Percentiles rank a stretch among this genome's conserved stretches.
Evolutionary conservation across 2,329 filamentous ascomycete species (phyloP).

Genomic region (Fusarium incarnatum): DNA sequence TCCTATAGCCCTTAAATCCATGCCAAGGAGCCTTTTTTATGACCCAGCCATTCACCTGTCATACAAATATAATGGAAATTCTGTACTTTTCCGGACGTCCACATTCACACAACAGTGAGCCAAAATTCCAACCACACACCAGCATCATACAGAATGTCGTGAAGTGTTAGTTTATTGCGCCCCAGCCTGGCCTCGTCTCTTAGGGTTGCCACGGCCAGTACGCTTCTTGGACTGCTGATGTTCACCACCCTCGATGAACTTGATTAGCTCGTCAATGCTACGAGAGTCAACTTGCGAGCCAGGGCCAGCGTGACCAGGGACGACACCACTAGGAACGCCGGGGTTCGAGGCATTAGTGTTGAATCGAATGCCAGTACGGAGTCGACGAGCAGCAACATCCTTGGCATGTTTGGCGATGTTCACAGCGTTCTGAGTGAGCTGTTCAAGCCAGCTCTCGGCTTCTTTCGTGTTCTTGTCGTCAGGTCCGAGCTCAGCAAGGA

Average conservation of each 20-base stretch:
- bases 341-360: constrained; percentile 54
- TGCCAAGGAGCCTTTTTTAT: constrained; percentile 13
- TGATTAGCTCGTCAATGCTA: constrained; percentile 92
- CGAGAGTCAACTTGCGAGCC: constrained; percentile 72
- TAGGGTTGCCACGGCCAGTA: constrained; percentile 65
- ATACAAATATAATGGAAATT: constrained; percentile 36
- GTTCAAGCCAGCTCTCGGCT: constrained; percentile 95
- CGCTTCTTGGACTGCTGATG: constrained; percentile 69
- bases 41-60: constrained; percentile 22
- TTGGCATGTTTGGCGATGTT: constrained; percentile 94
- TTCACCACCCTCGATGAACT: constrained; percentile 87
- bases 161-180: constrained; percentile 33
- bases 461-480: constrained; percentile 98
- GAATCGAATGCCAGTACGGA: constrained; percentile 77
- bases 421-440: constrained; percentile 95
- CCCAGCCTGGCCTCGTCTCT: constrained; percentile 59
- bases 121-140: constrained; percentile 25
- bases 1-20: constrained; percentile 26
- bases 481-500: constrained; percentile 85
- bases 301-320: constrained; percentile 47
- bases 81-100: constrained; percentile 31
- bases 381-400: constrained; percentile 79
- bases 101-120: constrained; percentile 40
- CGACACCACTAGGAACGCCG: constrained; percentile 47
- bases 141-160: constrained; percentile 30